Percentiles rank a stretch among this genome's conserved stretches.
Evolutionary conservation across 768 basidiomycete species (phyloP).

Genomic region (Tylopilus sp.): DNA sequence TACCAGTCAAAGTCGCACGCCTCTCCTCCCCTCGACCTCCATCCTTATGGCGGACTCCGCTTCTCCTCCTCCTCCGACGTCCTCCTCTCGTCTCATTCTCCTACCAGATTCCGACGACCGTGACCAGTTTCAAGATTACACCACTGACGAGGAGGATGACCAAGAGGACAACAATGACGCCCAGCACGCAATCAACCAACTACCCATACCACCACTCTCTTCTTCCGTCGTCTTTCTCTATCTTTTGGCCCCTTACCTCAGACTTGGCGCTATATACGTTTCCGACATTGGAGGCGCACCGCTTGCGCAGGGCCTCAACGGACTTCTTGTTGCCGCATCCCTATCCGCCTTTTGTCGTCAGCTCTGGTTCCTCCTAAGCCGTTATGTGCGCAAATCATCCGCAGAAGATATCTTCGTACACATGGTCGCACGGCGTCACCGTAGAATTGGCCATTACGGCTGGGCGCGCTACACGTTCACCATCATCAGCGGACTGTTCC

Average conservation of each 20-base stretch:
- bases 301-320: slow-evolving; percentile 47
- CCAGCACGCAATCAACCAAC: slow-evolving; percentile 8
- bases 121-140: slow-evolving; percentile 31
- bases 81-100: slow-evolving; percentile 59
- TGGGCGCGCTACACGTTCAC: slow-evolving; percentile 45
- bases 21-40: slow-evolving; percentile 4
- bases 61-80: slow-evolving; percentile 6
- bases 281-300: slow-evolving; percentile 43
- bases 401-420: slow-evolving; percentile 64
- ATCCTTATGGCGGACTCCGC: slow-evolving; percentile 5
- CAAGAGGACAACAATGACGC: slow-evolving; percentile 33
- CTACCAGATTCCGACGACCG: slow-evolving; percentile 52
- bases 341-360: slow-evolving; percentile 62
- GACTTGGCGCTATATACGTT: slow-evolving; percentile 64
- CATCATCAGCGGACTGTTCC: slow-evolving; percentile 41
- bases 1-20: slow-evolving; percentile 18
- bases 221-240: slow-evolving; percentile 62
- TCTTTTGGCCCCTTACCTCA: slow-evolving; percentile 65
- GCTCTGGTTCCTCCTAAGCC: slow-evolving; percentile 74
- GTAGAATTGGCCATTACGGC: slow-evolving; percentile 45
- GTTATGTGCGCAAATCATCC: slow-evolving; percentile 63
- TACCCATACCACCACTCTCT: slow-evolving; percentile 45
- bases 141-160: slow-evolving; percentile 41
- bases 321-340: slow-evolving; percentile 50
- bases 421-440: slow-evolving; percentile 52